Percentiles rank a stretch among this genome's conserved stretches.
Conservation (phyloP, 495 filamentous ascomycete genomes). For the Penicillium canariense region DNA sequence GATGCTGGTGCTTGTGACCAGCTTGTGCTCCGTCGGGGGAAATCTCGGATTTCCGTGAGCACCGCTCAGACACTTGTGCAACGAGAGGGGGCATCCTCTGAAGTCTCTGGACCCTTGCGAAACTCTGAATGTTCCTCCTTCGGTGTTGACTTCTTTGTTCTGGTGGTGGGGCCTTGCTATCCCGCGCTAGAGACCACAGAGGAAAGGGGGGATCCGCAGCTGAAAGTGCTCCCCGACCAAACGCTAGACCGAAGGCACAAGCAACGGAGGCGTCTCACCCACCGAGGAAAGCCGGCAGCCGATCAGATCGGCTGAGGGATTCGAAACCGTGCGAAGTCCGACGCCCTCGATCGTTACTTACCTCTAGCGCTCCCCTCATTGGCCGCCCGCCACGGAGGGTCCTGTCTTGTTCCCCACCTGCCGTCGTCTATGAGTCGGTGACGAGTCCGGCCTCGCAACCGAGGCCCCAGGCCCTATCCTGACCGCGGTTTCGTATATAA, state of each 20-base stretch:
- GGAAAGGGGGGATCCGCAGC: background rate
- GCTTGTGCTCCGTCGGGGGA: background rate
- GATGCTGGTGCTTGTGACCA: background rate
- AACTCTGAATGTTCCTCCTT: no score
- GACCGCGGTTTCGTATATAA: background rate
- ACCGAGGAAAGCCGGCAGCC: background rate
- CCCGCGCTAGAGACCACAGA: background rate
- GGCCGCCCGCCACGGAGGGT: conserved; percentile 9
- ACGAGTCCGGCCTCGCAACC: no score
- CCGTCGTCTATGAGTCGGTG: no score
- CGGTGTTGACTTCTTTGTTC: no score
- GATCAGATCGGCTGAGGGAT: conserved; percentile 11
- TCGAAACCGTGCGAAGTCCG: conserved; percentile 15
- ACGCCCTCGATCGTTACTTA: conserved; percentile 13
- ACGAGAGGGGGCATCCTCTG: background rate
- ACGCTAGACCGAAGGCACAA: background rate
- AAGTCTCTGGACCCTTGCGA: no score
- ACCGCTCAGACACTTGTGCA: no score
- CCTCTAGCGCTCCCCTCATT: conserved; percentile 14
- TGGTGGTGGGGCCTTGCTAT: background rate
- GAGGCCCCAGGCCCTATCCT: conserved; percentile 5
- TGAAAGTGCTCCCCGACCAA: background rate
- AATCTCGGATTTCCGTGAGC: background rate
- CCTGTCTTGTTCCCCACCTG: background rate
- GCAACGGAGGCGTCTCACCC: background rate